Conservation (phyloP, 108 stramenopile genomes). For the Parietichytrium sp. region DNA sequence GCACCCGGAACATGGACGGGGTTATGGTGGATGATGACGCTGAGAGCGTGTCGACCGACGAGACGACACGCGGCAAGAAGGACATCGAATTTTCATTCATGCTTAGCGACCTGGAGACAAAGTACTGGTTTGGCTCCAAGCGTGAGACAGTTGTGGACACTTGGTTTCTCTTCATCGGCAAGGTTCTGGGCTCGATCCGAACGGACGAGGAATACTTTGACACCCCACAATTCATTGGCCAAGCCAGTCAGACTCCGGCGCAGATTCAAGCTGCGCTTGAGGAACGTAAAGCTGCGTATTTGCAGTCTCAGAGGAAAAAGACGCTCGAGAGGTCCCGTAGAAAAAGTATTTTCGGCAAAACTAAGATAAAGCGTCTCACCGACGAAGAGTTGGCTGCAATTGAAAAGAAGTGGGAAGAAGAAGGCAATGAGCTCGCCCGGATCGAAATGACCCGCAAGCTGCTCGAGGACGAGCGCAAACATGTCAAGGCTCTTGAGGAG, state of each 20-base stretch:
- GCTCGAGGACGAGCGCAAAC: neutral
- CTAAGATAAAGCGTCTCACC: neutral
- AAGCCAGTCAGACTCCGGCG: neutral
- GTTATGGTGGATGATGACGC: neutral
- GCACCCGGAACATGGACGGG: neutral
- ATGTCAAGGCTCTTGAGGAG: neutral
- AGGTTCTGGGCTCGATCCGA: conserved; percentile 9
- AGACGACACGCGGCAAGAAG: no score
- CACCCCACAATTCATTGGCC: neutral
- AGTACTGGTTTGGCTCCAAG: neutral
- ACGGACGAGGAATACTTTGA: conserved; percentile 20
- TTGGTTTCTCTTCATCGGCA: conserved; percentile 15
- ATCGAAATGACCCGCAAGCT: neutral
- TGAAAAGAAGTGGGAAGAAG: neutral
- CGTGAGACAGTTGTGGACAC: neutral
- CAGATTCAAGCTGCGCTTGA: neutral
- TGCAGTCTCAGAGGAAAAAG: neutral
- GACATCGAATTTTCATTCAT: neutral
- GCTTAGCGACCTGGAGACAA: neutral
- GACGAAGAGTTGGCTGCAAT: neutral
- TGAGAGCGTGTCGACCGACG: neutral
- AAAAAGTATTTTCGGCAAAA: neutral
- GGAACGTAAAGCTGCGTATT: conserved; percentile 26
- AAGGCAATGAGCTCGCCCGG: neutral
- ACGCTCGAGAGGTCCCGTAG: neutral